These are phyloP conservation scores for Ascochyta viciae-villosae DNA, from an alignment of 2,329 filamentous ascomycete species.

Conservation along the genomic window DNA sequence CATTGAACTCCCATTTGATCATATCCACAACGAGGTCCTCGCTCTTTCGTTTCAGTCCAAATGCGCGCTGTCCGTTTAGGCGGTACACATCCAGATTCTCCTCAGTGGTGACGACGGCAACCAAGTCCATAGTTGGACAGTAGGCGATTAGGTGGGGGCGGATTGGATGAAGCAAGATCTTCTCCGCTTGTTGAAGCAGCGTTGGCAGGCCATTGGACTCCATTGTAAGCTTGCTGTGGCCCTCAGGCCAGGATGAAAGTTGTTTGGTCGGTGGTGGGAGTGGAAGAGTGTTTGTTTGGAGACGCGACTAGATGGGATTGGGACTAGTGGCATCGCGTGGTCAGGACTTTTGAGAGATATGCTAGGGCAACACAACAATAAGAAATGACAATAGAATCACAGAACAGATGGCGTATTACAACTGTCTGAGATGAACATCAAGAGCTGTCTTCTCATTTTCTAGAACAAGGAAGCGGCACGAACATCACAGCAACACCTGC, in stretches of 20 bases:
- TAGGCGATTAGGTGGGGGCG: conserved; percentile 69
- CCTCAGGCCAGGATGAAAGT: conserved; percentile 2
- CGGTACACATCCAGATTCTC: conserved; percentile 78
- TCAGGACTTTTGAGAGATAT: not conserved
- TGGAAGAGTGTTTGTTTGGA: conserved; percentile 6
- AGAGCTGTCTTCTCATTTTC: no score
- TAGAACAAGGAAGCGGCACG: no score
- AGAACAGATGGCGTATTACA: no score
- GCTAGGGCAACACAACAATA: not conserved
- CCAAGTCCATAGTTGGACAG: conserved; percentile 85
- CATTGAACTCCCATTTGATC: conserved; percentile 57
- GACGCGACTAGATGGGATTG: not conserved
- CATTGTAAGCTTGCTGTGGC: conserved; percentile 4
- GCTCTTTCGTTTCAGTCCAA: conserved; percentile 57
- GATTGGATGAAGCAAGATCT: conserved; percentile 56
- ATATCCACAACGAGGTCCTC: conserved; percentile 44
- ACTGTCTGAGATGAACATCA: no score
- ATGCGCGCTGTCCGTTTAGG: conserved; percentile 75
- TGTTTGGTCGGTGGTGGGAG: not conserved
- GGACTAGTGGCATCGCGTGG: conserved; percentile 11
- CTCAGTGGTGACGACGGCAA: conserved; percentile 73
- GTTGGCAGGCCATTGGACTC: conserved; percentile 10
- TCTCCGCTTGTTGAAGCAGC: conserved; percentile 51
- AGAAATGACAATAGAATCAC: no score
- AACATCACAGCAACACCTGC: no score